These are phyloP conservation scores for Solanum gandarillasii DNA, from an alignment of 257 asterid genomes.

Conservation along the genomic window DNA sequence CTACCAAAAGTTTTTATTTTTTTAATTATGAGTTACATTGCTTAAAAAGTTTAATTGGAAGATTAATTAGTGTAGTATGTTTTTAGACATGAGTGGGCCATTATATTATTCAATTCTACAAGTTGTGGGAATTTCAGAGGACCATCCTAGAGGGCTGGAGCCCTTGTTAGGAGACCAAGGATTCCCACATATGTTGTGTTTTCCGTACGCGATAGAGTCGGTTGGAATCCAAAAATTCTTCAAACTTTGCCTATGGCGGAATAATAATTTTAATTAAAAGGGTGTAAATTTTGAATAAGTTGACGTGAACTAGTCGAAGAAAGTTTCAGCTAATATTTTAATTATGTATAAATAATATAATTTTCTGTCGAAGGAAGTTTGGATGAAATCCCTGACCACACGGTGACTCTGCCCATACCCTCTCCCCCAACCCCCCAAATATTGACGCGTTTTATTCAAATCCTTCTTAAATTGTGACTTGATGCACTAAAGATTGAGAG, in stretches of 20 bases:
- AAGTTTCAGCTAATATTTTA: too few species aligned
- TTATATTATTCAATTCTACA: neutral
- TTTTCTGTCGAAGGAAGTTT: too few species aligned
- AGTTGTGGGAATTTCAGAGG: neutral
- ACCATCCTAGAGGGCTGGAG: neutral
- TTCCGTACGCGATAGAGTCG: neutral
- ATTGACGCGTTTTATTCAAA: neutral
- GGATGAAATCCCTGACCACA: neutral
- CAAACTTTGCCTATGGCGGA: too few species aligned
- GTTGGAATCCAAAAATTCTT: neutral
- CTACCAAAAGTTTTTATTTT: neutral
- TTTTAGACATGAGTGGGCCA: neutral
- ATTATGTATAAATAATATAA: rapidly evolving
- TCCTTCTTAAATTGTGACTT: neutral
- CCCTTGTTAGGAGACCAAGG: neutral
- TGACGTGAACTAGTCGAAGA: neutral
- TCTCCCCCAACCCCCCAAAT: neutral
- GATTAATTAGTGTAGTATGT: neutral
- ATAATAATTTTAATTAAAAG: too few species aligned
- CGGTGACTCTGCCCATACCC: rapidly evolving
- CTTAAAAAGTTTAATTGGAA: neutral
- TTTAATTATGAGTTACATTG: too few species aligned
- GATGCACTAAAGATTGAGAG: neutral
- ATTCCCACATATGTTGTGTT: neutral
- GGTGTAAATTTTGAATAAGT: too few species aligned